phyloP scores from a whole-genome alignment of 2,329 filamentous ascomycete genomes.

The Epichloe uncinata region DNA sequence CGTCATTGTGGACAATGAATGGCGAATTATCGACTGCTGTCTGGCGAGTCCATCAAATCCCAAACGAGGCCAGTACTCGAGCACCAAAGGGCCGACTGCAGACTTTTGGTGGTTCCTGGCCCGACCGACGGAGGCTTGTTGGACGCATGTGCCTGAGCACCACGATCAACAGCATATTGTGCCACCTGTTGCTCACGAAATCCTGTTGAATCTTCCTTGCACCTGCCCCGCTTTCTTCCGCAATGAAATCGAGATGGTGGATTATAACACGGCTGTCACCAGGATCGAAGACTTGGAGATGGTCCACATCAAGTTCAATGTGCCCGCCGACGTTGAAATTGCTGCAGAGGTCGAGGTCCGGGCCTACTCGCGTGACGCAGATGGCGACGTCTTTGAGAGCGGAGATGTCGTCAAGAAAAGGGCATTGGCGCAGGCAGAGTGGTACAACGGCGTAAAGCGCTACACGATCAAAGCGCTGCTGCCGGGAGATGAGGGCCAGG shows the following conservation, averaged over 20 bases:
- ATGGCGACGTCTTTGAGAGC: constrained; percentile 89
- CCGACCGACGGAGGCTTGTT: constrained; percentile 79
- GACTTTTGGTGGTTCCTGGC: constrained; percentile 93
- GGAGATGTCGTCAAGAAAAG: constrained; percentile 77
- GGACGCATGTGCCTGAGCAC: constrained; percentile 84
- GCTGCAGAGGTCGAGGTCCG: constrained; percentile 85
- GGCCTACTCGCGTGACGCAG: constrained; percentile 64
- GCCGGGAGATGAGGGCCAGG: constrained; percentile 82
- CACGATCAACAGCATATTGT: constrained; percentile 87
- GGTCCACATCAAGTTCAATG: constrained; percentile 76
- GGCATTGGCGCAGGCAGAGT: constrained; percentile 82
- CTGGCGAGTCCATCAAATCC: constrained; percentile 87
- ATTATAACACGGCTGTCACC: constrained; percentile 80
- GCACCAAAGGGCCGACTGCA: constrained; percentile 51
- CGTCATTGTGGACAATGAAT: constrained; percentile 83
- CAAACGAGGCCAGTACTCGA: constrained; percentile 63
- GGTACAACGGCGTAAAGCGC: constrained; percentile 74
- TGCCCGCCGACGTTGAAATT: constrained; percentile 81
- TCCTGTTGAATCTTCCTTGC: constrained; percentile 74
- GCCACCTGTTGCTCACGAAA: constrained; percentile 72
- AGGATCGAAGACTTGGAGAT: constrained; percentile 88
- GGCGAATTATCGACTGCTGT: constrained; percentile 92
- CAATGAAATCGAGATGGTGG: constrained; percentile 62
- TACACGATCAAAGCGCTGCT: constrained; percentile 89
- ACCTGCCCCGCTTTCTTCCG: constrained; percentile 83